A percentile compares a stretch with the other conserved stretches of the same genome.
Conservation (phyloP, 371 early-diverging fungal species). For the Haplosporangium sp. region DNA sequence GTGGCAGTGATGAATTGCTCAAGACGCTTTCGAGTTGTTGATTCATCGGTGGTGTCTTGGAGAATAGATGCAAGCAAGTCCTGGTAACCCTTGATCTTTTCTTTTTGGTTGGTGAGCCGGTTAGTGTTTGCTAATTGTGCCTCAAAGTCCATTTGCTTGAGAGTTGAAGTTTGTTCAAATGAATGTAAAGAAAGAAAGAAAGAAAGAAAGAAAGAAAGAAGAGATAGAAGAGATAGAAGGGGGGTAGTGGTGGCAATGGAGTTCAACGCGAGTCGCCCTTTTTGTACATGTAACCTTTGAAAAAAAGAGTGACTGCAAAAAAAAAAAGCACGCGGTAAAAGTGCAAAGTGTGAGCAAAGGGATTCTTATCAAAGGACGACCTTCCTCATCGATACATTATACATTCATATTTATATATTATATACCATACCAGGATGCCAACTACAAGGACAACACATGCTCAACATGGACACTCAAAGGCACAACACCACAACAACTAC, state of each 20-base stretch:
- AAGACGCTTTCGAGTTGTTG: constrained; percentile 20
- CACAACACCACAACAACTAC: constrained; percentile 47
- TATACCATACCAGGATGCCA: constrained; percentile 23
- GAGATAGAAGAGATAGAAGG: background rate
- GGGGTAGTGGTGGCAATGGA: constrained; percentile 1
- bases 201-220: background rate
- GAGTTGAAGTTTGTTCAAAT: background rate
- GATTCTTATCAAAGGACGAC: too few relatives aligned
- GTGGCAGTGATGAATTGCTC: constrained; percentile 69
- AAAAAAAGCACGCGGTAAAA: background rate
- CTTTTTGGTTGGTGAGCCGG: constrained; percentile 55
- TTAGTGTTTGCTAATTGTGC: constrained; percentile 33
- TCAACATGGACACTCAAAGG: constrained; percentile 26
- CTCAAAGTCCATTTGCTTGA: constrained; percentile 37
- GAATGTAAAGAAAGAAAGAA: background rate
- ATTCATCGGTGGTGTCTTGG: constrained; percentile 17
- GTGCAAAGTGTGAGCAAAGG: too few relatives aligned
- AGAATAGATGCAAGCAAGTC: constrained; percentile 51
- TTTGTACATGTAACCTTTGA: background rate
- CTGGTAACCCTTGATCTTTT: constrained; percentile 57
- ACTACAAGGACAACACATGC: constrained; percentile 40
- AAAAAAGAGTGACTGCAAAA: constrained; percentile 1
- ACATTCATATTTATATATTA: background rate
- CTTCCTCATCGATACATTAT: background rate
- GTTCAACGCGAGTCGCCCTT: background rate